A percentile compares a stretch with the other conserved stretches of the same genome.
Evolutionary conservation across 305 asterid species (phyloP).

Genomic region (Lippia alba): DNA sequence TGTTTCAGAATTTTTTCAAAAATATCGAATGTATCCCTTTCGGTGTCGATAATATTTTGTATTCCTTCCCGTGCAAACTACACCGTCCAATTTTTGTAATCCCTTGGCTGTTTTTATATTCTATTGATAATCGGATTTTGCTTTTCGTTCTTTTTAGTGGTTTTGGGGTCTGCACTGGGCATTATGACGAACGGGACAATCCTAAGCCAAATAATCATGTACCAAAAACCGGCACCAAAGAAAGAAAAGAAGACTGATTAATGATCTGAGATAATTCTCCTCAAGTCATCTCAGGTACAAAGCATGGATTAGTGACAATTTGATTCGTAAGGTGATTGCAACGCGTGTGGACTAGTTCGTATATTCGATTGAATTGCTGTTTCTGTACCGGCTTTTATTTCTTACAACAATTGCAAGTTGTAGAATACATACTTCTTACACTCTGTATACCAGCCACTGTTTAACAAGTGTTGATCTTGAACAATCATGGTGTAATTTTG

Average conservation of each 20-base stretch:
- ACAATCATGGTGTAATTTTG: not conserved
- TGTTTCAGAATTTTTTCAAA: not conserved
- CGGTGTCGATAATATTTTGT: too few species aligned
- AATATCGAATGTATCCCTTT: too few species aligned
- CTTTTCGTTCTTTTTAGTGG: slow-evolving; percentile 49
- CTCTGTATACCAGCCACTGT: too few species aligned
- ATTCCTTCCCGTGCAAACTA: too few species aligned
- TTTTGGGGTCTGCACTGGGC: slow-evolving; percentile 84
- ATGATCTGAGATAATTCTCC: slow-evolving; percentile 28
- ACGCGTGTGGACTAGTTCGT: not conserved
- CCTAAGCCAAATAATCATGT: slow-evolving; percentile 76
- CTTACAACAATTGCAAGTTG: too few species aligned
- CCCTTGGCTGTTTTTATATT: slow-evolving; percentile 8
- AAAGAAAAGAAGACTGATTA: slow-evolving; percentile 81
- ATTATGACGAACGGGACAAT: slow-evolving; percentile 84
- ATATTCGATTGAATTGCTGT: not conserved
- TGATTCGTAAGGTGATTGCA: not conserved
- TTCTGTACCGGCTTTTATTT: too few species aligned
- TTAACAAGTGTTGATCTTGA: not conserved
- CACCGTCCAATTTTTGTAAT: not conserved
- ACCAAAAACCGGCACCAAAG: slow-evolving; percentile 64
- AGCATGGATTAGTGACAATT: slow-evolving; percentile 1
- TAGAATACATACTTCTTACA: too few species aligned
- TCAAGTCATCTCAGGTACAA: not conserved
- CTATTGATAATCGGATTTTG: not conserved